A percentile compares a stretch with the other conserved stretches of the same genome.
Evolutionary conservation across 2,329 filamentous ascomycete genomes (phyloP).

Genomic region (Clarireedia paspali): DNA sequence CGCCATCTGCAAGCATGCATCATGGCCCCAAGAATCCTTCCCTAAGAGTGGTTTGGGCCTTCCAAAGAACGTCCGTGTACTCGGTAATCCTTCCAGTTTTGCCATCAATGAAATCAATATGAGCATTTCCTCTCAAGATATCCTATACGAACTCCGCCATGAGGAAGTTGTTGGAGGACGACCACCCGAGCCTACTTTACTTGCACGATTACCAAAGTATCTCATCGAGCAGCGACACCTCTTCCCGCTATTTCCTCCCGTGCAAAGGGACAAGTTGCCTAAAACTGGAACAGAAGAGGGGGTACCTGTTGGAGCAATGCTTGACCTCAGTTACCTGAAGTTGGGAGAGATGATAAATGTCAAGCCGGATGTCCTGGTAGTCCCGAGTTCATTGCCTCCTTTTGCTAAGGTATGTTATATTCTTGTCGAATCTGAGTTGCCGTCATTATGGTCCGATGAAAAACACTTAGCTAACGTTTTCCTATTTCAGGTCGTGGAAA

Average conservation of each 20-base stretch:
- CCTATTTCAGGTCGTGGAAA: slow-evolving; percentile 68
- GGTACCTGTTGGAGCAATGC: slow-evolving; percentile 61
- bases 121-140: slow-evolving; percentile 75
- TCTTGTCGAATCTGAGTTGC: background rate
- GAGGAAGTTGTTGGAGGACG: slow-evolving; percentile 60
- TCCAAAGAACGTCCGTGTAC: slow-evolving; percentile 65
- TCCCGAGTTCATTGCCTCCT: slow-evolving; percentile 74
- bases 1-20: slow-evolving; percentile 71
- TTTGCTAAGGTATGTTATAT: slow-evolving; percentile 72
- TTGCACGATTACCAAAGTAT: slow-evolving; percentile 63
- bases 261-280: slow-evolving; percentile 58
- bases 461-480: background rate
- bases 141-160: slow-evolving; percentile 71
- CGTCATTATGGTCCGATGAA: background rate
- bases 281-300: slow-evolving; percentile 54
- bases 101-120: slow-evolving; percentile 81
- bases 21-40: slow-evolving; percentile 76
- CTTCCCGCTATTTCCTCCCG: slow-evolving; percentile 80
- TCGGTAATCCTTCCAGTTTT: slow-evolving; percentile 86
- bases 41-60: slow-evolving; percentile 65
- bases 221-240: slow-evolving; percentile 88
- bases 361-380: slow-evolving; percentile 73
- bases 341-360: slow-evolving; percentile 86
- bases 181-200: slow-evolving; percentile 36
- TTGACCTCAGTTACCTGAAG: slow-evolving; percentile 80